Conservation (phyloP, 306 rosid genomes). For the Comarum palustre region DNA sequence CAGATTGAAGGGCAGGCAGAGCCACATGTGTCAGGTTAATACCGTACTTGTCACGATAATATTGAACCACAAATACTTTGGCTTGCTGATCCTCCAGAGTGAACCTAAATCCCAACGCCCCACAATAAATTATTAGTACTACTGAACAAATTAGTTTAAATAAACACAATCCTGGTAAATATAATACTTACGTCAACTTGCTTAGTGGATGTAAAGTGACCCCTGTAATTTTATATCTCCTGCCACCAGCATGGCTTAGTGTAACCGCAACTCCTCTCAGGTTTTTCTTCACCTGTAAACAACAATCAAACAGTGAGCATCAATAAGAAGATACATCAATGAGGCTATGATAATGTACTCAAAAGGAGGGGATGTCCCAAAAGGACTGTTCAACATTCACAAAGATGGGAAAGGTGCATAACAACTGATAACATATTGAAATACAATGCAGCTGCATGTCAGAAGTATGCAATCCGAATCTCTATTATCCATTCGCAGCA, state of each 20-base stretch:
- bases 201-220: constrained; percentile 41
- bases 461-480: too few relatives aligned
- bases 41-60: constrained; percentile 47
- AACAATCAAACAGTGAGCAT: neutral
- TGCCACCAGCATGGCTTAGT: neutral
- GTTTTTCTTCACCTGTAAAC: constrained; percentile 45
- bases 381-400: neutral
- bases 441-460: neutral
- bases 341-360: neutral
- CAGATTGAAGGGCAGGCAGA: constrained; percentile 75
- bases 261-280: constrained; percentile 50
- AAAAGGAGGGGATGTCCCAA: neutral
- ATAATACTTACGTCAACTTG: constrained; percentile 44
- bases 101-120: constrained; percentile 44
- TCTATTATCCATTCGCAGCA: neutral
- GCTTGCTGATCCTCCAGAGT: constrained; percentile 38
- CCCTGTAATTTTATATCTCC: constrained; percentile 42
- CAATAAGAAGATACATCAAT: neutral
- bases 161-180: neutral
- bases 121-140: neutral
- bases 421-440: neutral
- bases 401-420: neutral
- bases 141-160: neutral
- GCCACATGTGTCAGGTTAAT: neutral
- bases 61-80: constrained; percentile 31